Conservation (phyloP, 2,329 filamentous ascomycete genomes). For the Trichoderma endophyticum region DNA sequence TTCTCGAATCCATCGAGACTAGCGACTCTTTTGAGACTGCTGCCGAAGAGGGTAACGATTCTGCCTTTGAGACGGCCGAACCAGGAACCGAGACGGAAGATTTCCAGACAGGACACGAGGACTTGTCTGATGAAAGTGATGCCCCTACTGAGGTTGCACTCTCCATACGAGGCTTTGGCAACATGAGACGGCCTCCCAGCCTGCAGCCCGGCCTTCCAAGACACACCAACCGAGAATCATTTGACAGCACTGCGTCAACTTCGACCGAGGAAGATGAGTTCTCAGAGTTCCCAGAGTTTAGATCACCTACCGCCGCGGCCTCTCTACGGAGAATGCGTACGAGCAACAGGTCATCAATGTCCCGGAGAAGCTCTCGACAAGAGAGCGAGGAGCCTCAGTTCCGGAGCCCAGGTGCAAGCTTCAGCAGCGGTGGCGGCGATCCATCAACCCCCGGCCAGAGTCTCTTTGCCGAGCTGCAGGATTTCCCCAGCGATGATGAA, state of each 20-base stretch:
- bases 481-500: conserved; percentile 72
- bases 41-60: conserved; percentile 49
- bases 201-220: conserved; percentile 37
- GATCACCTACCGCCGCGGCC: conserved; percentile 60
- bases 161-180: conserved; percentile 43
- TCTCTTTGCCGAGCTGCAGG: conserved; percentile 85
- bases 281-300: conserved; percentile 44
- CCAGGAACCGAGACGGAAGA: conserved; percentile 84
- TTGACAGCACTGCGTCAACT: conserved; percentile 84
- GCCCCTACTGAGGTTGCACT: conserved; percentile 89
- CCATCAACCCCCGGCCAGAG: conserved; percentile 57
- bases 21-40: conserved; percentile 77
- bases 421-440: conserved; percentile 51
- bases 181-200: conserved; percentile 41
- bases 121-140: conserved; percentile 63
- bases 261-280: conserved; percentile 68
- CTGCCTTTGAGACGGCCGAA: conserved; percentile 67
- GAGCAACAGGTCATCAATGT: conserved; percentile 58
- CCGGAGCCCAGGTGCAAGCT: conserved; percentile 57
- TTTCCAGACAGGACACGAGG: conserved; percentile 91
- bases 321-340: conserved; percentile 68
- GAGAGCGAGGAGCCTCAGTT: conserved; percentile 57
- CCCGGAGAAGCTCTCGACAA: conserved; percentile 55
- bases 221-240: conserved; percentile 61
- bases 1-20: conserved; percentile 41